Conservation (phyloP, 2,329 filamentous ascomycete genomes). For the Alternaria longipes region DNA sequence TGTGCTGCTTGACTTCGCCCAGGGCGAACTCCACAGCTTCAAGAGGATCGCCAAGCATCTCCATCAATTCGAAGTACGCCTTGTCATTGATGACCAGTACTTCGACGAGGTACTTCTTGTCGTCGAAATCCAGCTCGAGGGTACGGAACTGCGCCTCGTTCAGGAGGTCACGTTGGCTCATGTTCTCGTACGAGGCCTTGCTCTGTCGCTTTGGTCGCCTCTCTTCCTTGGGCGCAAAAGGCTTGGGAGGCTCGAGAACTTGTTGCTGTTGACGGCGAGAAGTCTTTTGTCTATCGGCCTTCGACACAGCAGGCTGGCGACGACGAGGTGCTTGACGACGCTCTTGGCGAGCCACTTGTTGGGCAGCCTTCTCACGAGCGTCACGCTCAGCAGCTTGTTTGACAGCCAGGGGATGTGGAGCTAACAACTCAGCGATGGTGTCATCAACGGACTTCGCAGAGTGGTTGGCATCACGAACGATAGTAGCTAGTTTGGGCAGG, state of each 20-base stretch:
- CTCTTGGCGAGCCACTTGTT: not conserved
- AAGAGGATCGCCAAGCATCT: not conserved
- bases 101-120: not conserved
- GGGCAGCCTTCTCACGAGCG: not conserved
- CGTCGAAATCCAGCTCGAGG: not conserved
- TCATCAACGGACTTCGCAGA: not conserved
- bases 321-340: not conserved
- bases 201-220: not conserved
- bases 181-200: not conserved
- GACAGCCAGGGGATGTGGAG: not conserved
- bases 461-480: not conserved
- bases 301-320: not conserved
- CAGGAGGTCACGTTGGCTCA: not conserved
- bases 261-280: not conserved
- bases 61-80: not conserved
- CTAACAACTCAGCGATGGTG: not conserved
- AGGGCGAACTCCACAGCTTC: conserved; percentile 4
- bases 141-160: not conserved
- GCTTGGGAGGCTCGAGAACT: not conserved
- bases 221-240: not conserved
- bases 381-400: not conserved
- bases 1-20: not conserved
- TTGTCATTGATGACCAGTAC: not conserved
- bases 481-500: not conserved
- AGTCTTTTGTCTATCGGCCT: not conserved